Evolutionary conservation across 2,329 filamentous ascomycete genomes (phyloP), one percentile per base, ranked within the genome.

Genomic region (Penicillium verrucosum): DNA sequence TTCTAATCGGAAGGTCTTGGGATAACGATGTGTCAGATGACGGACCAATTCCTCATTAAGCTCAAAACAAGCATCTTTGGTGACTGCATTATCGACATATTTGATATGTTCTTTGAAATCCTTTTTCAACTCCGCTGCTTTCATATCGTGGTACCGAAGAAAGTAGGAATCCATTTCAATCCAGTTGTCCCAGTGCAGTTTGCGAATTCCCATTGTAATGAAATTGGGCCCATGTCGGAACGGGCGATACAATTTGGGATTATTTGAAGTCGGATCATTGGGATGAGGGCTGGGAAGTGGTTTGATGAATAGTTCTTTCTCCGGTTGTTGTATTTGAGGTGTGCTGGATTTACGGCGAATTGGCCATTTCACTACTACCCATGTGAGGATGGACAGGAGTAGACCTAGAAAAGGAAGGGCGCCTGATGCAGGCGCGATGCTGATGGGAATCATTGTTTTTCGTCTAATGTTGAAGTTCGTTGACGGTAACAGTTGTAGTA

Each of bases 161-260:
- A 59, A 60, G 21, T 60, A 59, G 8, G 59, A 60, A 32, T 60
- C 59, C 59, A 60, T 60, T 38, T 60, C 59, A 11, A 60, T 59
- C 59, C 59, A 60, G 37, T 60, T 59, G 10, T 60, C 46, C 59
- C 59, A 60, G 38, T 54, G 42, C 21, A 60, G 47, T 41, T 60
- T 59, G 23, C 59, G 57, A 42, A 60, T 60, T n/a, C 59, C 59
- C 59, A 60, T 60, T 0, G 59, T 60, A 46, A 59, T 37, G 25
- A 57, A 60, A 12, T 60, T 60, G 8, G 56, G 48, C 11, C 59
- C 59, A 49, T 59, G 59, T 4, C 59, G 52, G 49, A 60, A 60
- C 8, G 59, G 59, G 4, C 59, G 57, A 36, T 60, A 59, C 9
- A 59, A 32, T 30, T 59, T 59, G 30, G 59, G 47, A 3, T 16